Base-by-base conservation (phyloP, 768 basidiomycete genomes). In the Tricholomella constricta region DNA sequence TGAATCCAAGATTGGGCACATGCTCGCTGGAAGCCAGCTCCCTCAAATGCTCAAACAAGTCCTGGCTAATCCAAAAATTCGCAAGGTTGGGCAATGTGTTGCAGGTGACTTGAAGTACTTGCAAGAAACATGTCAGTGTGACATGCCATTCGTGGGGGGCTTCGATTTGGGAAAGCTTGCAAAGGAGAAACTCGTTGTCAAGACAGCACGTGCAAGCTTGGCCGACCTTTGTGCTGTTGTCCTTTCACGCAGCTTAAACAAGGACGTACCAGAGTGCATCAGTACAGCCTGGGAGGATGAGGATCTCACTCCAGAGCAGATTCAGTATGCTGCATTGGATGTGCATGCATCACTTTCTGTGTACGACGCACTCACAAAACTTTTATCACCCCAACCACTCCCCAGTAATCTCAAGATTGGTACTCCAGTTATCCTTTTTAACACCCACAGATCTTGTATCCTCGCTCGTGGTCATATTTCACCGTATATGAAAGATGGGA, bases 181-280 rank as follows among this genome's bases (percentile, higher is more conserved):
- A 3, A 72, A 72, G 44, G 62, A 67, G 4, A 52, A 61, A 4
- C 46, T 54, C 4, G 17, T 64, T 9, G 43, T 61, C 1, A 31
- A 46, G 1, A 55, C 51, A 54, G 63, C 63, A 4, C 53, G 52
- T 37, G 48, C 56, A 25, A 48, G 69, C n/a, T 64, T 73, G n/a
- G 56, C 64, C 1, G 70, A 74, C 44, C 57, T 73, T 1, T 63
- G 54, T 40, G 70, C 66, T 22, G 20, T 23, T 2, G 58, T 71
- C 23, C 62, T 74, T 3, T 36, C 54, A 0, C 53, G 51, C 38
- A 25, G 54, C 52, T 52, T 72, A 23, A 26, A 22, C 36, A 61
- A 65, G 45, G 53, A 70, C 59, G 20, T 57, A n/a, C 19, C 52
- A 6, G 38, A 59, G 35, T 48, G 48, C 1, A 31, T 59, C 41